phyloP scores from a whole-genome alignment of 495 filamentous ascomycete genomes.

The Sphaerosporella brunnea region DNA sequence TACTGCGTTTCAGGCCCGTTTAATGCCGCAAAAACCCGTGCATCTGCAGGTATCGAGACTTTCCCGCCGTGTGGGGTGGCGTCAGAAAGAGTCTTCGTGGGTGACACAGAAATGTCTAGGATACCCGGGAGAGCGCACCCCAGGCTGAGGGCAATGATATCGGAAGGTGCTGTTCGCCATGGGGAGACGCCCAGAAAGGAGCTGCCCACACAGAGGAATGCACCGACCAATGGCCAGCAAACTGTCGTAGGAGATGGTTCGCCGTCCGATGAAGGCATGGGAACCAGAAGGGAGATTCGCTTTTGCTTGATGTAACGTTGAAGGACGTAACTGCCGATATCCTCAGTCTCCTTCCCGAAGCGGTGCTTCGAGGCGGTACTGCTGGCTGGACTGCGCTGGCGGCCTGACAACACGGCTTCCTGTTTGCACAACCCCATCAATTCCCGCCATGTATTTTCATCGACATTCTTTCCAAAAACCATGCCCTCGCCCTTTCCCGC shows the following conservation, averaged over 20 bases:
- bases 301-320: not conserved
- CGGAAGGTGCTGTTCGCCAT: not conserved
- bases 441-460: conserved; percentile 21
- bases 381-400: not conserved
- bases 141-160: not conserved
- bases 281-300: not conserved
- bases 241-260: not conserved
- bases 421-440: conserved; percentile 7
- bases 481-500: conserved; percentile 31
- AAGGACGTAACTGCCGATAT: not conserved
- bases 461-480: conserved; percentile 29
- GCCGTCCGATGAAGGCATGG: not conserved
- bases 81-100: not conserved
- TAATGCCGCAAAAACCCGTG: not conserved
- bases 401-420: not conserved
- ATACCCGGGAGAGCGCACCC: not conserved
- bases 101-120: not conserved
- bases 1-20: not conserved
- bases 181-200: not conserved
- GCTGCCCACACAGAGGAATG: not conserved
- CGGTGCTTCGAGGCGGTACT: not conserved
- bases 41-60: not conserved
- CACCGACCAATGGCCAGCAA: not conserved
- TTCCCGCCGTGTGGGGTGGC: not conserved
- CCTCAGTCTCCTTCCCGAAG: not conserved